A percentile compares a stretch with the other conserved stretches of the same genome.
Conservation (phyloP, 2,329 filamentous ascomycete genomes). For the Ophiosphaerella narmari region DNA sequence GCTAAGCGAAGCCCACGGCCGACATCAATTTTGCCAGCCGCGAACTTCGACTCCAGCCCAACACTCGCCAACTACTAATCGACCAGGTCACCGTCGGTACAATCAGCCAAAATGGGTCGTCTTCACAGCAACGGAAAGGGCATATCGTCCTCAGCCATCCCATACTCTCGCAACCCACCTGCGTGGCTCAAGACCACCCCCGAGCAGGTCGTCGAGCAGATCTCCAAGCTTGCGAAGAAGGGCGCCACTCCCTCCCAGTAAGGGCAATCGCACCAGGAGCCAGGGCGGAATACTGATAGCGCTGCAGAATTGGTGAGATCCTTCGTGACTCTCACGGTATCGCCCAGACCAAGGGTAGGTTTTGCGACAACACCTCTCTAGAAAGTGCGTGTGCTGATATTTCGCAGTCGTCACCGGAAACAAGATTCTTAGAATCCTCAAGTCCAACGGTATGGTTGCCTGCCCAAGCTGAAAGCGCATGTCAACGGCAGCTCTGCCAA, state of each 20-base stretch:
- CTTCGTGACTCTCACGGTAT: constrained; percentile 98
- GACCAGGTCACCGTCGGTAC: constrained; percentile 24
- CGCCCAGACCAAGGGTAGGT: constrained; percentile 93
- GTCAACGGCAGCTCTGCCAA: constrained; percentile 41
- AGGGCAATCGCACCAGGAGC: constrained; percentile 6
- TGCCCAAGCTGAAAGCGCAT: constrained; percentile 48
- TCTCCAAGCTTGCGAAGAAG: constrained; percentile 99
- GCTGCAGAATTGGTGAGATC: constrained; percentile 81
- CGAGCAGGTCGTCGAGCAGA: constrained; percentile 98
- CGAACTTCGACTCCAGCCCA: constrained; percentile 26
- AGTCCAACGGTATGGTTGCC: constrained; percentile 85
- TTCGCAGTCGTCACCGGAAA: constrained; percentile 71
- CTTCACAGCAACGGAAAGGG: constrained; percentile 99
- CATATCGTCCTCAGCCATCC: constrained; percentile 92
- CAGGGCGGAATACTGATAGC: constrained; percentile 11
- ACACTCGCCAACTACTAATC: constrained; percentile 30
- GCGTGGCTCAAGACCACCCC: constrained; percentile 99
- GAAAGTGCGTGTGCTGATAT: constrained; percentile 15
- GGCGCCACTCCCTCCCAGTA: constrained; percentile 91
- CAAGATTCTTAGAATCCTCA: constrained; percentile 99
- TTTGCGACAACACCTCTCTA: constrained; percentile 4
- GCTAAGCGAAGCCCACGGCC: constrained; percentile 28
- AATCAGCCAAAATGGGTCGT: constrained; percentile 77
- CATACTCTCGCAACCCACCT: constrained; percentile 91
- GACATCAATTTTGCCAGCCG: constrained; percentile 6